A percentile compares a stretch with the other conserved stretches of the same genome.
phyloP scores from a whole-genome alignment of 345 rosid species.

The Microcos paniculata region DNA sequence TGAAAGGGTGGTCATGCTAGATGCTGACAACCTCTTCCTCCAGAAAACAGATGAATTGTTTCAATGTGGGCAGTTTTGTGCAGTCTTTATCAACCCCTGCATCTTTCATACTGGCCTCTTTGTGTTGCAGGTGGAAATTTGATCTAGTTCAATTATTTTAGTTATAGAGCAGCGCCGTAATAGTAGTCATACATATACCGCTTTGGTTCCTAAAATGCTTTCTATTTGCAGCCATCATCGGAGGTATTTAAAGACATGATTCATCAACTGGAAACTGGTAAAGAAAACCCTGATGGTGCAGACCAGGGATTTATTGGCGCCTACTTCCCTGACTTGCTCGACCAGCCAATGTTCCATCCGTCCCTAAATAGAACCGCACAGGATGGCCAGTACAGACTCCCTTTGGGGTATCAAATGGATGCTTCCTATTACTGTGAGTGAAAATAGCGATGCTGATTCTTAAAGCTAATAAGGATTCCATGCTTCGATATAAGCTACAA shows the following conservation, averaged over 20 bases:
- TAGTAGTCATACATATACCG: background rate
- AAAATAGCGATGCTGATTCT: background rate
- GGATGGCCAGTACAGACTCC: slow-evolving; percentile 78
- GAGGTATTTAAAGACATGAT: slow-evolving; percentile 74
- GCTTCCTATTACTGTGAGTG: slow-evolving; percentile 88
- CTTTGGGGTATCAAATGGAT: slow-evolving; percentile 98
- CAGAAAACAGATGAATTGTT: slow-evolving; percentile 80
- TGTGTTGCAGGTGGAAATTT: slow-evolving; percentile 58
- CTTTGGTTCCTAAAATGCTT: background rate
- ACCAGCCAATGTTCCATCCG: slow-evolving; percentile 74
- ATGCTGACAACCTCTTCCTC: slow-evolving; percentile 88
- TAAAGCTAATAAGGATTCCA: background rate
- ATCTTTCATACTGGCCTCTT: slow-evolving; percentile 98
- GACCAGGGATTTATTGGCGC: slow-evolving; percentile 93
- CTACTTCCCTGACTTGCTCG: slow-evolving; percentile 85
- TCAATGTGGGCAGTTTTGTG: slow-evolving; percentile 95
- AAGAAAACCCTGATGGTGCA: slow-evolving; percentile 87
- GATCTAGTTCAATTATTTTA: background rate
- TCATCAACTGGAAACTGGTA: slow-evolving; percentile 58
- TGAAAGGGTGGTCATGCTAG: slow-evolving; percentile 89
- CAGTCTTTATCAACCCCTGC: slow-evolving; percentile 94
- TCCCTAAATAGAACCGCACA: slow-evolving; percentile 51
- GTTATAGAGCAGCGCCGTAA: background rate
- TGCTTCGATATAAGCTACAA: background rate
- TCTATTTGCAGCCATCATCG: slow-evolving; percentile 59